Base-by-base conservation (phyloP, 176 grass and related monocot genomes). In the Avena atlantica region DNA sequence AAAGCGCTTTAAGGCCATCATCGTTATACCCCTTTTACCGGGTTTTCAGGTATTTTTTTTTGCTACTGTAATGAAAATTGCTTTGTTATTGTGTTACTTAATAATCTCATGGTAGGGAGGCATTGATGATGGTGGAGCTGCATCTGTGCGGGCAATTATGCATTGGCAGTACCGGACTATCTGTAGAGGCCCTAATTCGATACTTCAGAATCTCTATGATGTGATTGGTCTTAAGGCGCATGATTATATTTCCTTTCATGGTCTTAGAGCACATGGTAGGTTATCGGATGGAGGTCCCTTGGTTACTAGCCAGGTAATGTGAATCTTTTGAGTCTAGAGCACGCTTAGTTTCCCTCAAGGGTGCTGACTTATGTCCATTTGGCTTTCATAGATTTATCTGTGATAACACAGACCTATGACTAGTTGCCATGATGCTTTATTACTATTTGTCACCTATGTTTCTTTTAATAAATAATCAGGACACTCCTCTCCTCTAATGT, bases 131-230 rank as follows among this genome's bases (percentile, higher is more conserved):
- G 90, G 90, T 49, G 94, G 96, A 74, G 96, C 96, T 67, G 96
- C 96, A 89, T 98, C 96, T 56, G 93, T 98, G 58, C 91, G 96
- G 85, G 96, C 96, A 91, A 98, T 98, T 79, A 98, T 98, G 96
- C 96, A 96, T 74, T 98, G 96, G 96, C 93, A 98, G 82, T 98
- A 98, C 82, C 90, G 96, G 56, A 98, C 96, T 78, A 96, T 98
- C 71, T 98, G 89, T 85, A 94, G 96, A 85, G 93, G 96, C 21
- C 85, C 96, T 86, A 96, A 94, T 89, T 98, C 94, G 3, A 96
- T 98, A 90, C 87, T 98, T 82, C 93, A 96, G 71, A 98, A 98
- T 86, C 86, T 96, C 40, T 90, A 81, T 92, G 90, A 96, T 83
- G 86, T 85, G 81, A 85, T 98, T 86, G 96, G 96, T 47, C 96